Evolutionary conservation across 129 eudicot genomes (phyloP).

Genomic region (Smallanthus sonchifolius): DNA sequence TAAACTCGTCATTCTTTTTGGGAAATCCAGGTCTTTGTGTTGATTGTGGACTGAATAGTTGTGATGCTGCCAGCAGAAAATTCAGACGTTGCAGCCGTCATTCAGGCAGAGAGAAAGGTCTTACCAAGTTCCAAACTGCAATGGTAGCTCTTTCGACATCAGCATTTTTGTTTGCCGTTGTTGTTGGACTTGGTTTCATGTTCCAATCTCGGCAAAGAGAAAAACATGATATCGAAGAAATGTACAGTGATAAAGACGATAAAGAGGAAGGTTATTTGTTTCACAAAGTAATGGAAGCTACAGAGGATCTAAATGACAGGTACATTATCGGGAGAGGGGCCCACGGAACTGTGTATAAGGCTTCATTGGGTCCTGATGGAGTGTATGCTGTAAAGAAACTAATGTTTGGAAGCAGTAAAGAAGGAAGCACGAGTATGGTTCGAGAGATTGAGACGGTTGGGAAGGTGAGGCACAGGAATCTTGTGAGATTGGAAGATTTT

Average conservation of each 20-base stretch:
- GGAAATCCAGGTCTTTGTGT: conserved; percentile 66
- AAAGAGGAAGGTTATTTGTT: conserved; percentile 46
- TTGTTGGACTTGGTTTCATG: conserved; percentile 37
- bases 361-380: conserved; percentile 43
- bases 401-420: conserved; percentile 42
- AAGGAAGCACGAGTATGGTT: conserved; percentile 61
- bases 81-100: conserved; percentile 38
- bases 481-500: conserved; percentile 59
- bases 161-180: conserved; percentile 29
- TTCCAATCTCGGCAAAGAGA: conserved; percentile 22
- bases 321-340: conserved; percentile 81
- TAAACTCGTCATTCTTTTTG: conserved; percentile 55
- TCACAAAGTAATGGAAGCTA: conserved; percentile 54
- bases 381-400: conserved; percentile 76
- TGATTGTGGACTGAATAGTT: conserved; percentile 35
- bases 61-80: conserved; percentile 27
- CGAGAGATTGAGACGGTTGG: conserved; percentile 88
- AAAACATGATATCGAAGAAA: conserved; percentile 33
- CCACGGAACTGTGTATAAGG: conserved; percentile 87
- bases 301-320: conserved; percentile 59
- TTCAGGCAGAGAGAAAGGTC: conserved; percentile 31
- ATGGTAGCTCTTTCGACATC: conserved; percentile 47
- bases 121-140: conserved; percentile 40
- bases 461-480: conserved; percentile 77
- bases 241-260: conserved; percentile 28